Evolutionary conservation across 106 monocot species (phyloP).

Genomic region (Dioscorea alata): DNA sequence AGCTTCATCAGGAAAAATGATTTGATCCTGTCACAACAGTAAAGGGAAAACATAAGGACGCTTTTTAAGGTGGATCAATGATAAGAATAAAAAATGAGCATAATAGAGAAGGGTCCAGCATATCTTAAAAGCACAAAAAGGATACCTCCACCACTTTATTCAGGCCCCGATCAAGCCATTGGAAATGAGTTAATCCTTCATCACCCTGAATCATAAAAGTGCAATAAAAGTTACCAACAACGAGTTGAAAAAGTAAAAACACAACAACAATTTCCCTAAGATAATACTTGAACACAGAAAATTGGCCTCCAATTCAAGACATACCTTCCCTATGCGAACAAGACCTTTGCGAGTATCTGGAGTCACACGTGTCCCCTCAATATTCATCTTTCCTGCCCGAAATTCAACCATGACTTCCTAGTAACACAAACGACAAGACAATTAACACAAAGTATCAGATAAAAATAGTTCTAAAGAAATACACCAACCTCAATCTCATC

Average conservation of each 20-base stretch:
- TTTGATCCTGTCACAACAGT: constrained; percentile 73
- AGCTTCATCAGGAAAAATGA: constrained; percentile 92
- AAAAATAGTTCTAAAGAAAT: no score
- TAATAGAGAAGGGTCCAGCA: no score
- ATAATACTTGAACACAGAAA: neutral
- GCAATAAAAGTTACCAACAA: no score
- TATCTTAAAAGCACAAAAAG: constrained; percentile 6
- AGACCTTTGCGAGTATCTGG: constrained; percentile 92
- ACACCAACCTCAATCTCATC: no score
- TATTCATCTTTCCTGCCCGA: constrained; percentile 84
- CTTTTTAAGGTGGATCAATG: neutral
- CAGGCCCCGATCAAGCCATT: constrained; percentile 81
- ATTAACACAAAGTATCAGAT: no score
- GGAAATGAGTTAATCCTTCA: constrained; percentile 94
- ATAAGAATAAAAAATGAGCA: neutral
- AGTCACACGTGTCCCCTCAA: constrained; percentile 59
- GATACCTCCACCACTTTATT: constrained; percentile 81
- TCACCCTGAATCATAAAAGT: constrained; percentile 44
- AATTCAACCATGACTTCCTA: constrained; percentile 92
- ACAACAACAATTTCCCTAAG: constrained; percentile 4
- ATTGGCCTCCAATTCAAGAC: neutral
- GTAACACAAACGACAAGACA: neutral
- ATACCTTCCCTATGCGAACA: constrained; percentile 84
- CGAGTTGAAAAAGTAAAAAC: neutral
- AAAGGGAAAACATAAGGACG: constrained; percentile 22